These are phyloP conservation scores for Tricharina praecox DNA, from an alignment of 495 filamentous ascomycete genomes.

Conservation along the genomic window DNA sequence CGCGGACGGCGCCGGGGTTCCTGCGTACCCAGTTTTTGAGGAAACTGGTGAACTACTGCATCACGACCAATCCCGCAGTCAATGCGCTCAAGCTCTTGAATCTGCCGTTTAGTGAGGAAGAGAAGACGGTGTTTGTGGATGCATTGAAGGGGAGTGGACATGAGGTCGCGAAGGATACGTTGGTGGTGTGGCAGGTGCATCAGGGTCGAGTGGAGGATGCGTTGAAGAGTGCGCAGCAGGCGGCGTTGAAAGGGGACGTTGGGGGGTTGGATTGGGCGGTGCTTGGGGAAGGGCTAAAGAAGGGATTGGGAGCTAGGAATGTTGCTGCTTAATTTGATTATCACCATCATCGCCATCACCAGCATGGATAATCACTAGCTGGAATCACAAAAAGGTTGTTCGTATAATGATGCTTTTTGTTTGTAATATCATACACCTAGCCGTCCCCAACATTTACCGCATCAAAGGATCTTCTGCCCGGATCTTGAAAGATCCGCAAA, in stretches of 20 bases:
- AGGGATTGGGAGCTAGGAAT: constrained; percentile 16
- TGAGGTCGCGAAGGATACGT: constrained; percentile 20
- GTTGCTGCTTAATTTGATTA: too few species aligned
- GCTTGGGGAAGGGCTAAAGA: constrained; percentile 15
- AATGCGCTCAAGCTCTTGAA: constrained; percentile 20
- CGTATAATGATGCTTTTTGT: neutral
- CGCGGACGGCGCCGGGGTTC: constrained; percentile 13
- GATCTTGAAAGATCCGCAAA: too few species aligned
- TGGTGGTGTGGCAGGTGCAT: constrained; percentile 21
- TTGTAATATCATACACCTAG: neutral
- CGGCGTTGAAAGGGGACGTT: constrained; percentile 16
- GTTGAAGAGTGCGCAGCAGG: constrained; percentile 7
- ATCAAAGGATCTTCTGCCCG: too few species aligned
- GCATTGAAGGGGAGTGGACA: constrained; percentile 7
- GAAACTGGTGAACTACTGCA: constrained; percentile 12
- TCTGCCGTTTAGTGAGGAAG: constrained; percentile 18
- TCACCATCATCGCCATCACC: too few species aligned
- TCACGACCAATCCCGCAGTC: constrained; percentile 9
- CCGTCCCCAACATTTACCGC: neutral
- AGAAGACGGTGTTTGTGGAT: constrained; percentile 17
- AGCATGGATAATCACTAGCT: too few species aligned
- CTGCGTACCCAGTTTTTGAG: constrained; percentile 12
- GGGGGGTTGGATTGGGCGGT: constrained; percentile 22
- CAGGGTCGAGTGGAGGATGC: constrained; percentile 17
- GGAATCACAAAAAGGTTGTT: too few species aligned